These are phyloP conservation scores for Lepidopterella palustris DNA, from an alignment of 495 filamentous ascomycete species.

Conservation along the genomic window DNA sequence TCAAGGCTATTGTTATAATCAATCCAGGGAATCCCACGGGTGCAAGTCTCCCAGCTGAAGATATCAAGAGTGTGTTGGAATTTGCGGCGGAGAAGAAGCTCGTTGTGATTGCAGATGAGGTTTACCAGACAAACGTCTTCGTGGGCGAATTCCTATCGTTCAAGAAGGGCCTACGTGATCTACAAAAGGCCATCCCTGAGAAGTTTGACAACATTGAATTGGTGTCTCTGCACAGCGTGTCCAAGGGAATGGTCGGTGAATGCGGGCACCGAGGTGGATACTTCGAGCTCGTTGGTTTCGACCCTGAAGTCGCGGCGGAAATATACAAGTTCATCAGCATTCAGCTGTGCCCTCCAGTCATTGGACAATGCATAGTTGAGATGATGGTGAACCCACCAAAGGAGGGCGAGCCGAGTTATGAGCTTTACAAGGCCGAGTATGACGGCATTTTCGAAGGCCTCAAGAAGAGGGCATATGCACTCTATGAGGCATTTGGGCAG, in stretches of 20 bases:
- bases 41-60: conserved; percentile 67
- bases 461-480: conserved; percentile 67
- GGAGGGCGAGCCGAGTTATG: conserved; percentile 71
- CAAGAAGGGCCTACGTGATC: conserved; percentile 77
- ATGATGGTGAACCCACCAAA: conserved; percentile 93
- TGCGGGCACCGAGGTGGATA: conserved; percentile 96
- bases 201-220: conserved; percentile 84
- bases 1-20: conserved; percentile 90
- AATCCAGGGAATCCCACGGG: conserved; percentile 98
- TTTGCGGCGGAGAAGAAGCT: conserved; percentile 81
- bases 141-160: conserved; percentile 87
- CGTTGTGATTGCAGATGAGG: conserved; percentile 90
- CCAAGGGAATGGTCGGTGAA: conserved; percentile 97
- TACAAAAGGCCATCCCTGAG: conserved; percentile 65
- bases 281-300: conserved; percentile 89
- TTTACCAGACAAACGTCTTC: conserved; percentile 99
- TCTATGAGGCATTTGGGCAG: conserved; percentile 80
- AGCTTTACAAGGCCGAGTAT: conserved; percentile 78
- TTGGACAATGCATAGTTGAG: conserved; percentile 93
- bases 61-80: conserved; percentile 73
- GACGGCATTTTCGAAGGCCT: conserved; percentile 69
- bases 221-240: conserved; percentile 53
- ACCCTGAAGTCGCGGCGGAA: conserved; percentile 76
- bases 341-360: conserved; percentile 87
- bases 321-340: conserved; percentile 99